These are phyloP conservation scores for Dothistroma septosporum DNA, from an alignment of 2,329 filamentous ascomycete species.

Conservation along the genomic window DNA sequence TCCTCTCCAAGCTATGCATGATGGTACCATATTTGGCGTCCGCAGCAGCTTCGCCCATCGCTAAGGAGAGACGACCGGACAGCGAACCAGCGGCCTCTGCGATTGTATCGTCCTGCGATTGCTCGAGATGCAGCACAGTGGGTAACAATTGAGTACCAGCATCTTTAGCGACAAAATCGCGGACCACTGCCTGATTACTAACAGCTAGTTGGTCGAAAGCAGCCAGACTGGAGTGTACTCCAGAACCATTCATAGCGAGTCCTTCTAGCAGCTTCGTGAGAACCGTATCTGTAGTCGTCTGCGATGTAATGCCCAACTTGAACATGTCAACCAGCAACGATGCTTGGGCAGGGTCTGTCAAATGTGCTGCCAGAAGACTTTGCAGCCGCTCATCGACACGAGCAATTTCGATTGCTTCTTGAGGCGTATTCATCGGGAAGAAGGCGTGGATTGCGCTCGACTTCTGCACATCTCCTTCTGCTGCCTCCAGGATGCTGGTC, in stretches of 20 bases:
- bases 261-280: slow-evolving; percentile 39
- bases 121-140: slow-evolving; percentile 50
- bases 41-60: slow-evolving; percentile 17
- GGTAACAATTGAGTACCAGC: slow-evolving; percentile 50
- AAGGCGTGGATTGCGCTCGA: slow-evolving; percentile 25
- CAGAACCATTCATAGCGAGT: slow-evolving; percentile 34
- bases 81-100: slow-evolving; percentile 42
- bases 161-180: slow-evolving; percentile 45
- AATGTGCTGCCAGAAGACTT: slow-evolving; percentile 10
- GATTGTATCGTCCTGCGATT: slow-evolving; percentile 51
- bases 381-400: slow-evolving; percentile 23
- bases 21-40: slow-evolving; percentile 47
- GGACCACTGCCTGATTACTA: slow-evolving; percentile 36
- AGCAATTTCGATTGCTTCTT: slow-evolving; percentile 35
- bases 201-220: slow-evolving; percentile 39
- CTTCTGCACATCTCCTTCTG: slow-evolving; percentile 22
- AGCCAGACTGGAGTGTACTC: slow-evolving; percentile 9
- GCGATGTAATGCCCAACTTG: slow-evolving; percentile 29
- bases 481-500: slow-evolving; percentile 14
- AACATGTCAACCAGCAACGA: slow-evolving; percentile 21
- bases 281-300: slow-evolving; percentile 37
- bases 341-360: not conserved
- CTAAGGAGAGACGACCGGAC: slow-evolving; percentile 22
- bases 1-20: slow-evolving; percentile 48
- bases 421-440: slow-evolving; percentile 36